phyloP scores from a whole-genome alignment of 805 yeast species.

The Jamesozyma gamospora region DNA sequence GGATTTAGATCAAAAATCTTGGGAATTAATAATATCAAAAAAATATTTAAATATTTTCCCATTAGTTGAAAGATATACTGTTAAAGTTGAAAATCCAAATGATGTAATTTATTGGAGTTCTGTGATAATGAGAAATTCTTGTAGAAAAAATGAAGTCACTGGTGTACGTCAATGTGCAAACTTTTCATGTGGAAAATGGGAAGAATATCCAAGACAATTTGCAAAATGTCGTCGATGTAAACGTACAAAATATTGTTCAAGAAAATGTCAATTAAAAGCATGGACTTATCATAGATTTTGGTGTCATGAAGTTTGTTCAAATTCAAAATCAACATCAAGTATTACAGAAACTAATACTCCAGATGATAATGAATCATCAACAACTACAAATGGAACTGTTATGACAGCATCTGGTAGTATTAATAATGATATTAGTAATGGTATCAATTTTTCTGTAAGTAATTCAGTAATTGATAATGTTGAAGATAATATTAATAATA shows the following conservation, averaged over 20 bases:
- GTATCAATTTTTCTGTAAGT: not conserved
- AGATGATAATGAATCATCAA: not conserved
- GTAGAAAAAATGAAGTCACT: slow-evolving; percentile 75
- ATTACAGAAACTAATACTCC: slow-evolving; percentile 16
- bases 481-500: not conserved
- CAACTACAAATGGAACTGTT: not conserved
- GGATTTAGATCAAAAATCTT: slow-evolving; percentile 13
- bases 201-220: slow-evolving; percentile 77
- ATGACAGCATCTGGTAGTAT: not conserved
- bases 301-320: slow-evolving; percentile 54
- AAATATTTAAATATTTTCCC: slow-evolving; percentile 69
- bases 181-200: slow-evolving; percentile 92
- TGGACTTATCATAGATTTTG: slow-evolving; percentile 92
- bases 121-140: slow-evolving; percentile 93
- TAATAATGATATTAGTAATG: not conserved
- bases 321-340: slow-evolving; percentile 12
- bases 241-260: slow-evolving; percentile 87
- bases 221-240: slow-evolving; percentile 93
- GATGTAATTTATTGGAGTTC: slow-evolving; percentile 96
- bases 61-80: slow-evolving; percentile 82
- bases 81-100: slow-evolving; percentile 48
- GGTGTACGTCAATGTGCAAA: slow-evolving; percentile 94
- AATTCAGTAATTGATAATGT: not conserved
- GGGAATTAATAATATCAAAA: slow-evolving; percentile 32
- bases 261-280: slow-evolving; percentile 83